A percentile compares a stretch with the other conserved stretches of the same genome.
These are phyloP conservation scores for Hypoxylon sp. DNA, from an alignment of 2,329 filamentous ascomycete genomes.

Conservation along the genomic window DNA sequence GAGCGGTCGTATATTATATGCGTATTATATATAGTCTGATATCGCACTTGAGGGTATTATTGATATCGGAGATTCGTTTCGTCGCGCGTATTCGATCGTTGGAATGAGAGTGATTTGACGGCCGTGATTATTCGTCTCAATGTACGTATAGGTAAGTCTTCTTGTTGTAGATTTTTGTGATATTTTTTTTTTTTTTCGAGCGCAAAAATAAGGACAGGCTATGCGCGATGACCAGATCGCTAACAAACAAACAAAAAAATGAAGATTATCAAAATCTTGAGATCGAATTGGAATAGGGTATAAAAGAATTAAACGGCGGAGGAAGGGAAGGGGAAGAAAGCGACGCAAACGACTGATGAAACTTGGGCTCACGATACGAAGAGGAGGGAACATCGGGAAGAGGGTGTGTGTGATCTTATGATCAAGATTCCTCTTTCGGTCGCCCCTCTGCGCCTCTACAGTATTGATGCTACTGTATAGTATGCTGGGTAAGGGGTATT, in stretches of 20 bases:
- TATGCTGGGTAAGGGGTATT: no score
- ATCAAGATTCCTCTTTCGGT: slow-evolving; percentile 16
- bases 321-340: slow-evolving; percentile 1
- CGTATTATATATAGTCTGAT: background rate
- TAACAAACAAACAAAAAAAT: background rate
- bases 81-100: background rate
- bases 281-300: slow-evolving; percentile 9
- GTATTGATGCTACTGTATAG: slow-evolving; percentile 23
- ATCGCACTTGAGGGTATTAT: background rate
- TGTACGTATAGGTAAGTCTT: no score
- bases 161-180: no score
- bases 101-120: background rate
- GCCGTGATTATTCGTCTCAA: slow-evolving; percentile 4
- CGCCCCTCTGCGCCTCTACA: slow-evolving; percentile 13
- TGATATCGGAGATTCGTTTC: slow-evolving; percentile 7
- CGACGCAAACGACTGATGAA: slow-evolving; percentile 8
- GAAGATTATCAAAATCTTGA: slow-evolving; percentile 15
- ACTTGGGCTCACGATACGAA: slow-evolving; percentile 17
- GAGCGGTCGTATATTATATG: background rate
- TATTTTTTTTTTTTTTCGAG: background rate
- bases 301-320: slow-evolving; percentile 1
- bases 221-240: slow-evolving; percentile 31
- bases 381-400: background rate
- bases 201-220: slow-evolving; percentile 1
- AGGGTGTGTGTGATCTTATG: slow-evolving; percentile 19